Evolutionary conservation across 2,329 filamentous ascomycete species (phyloP), one percentile per base, ranked within the genome.

Genomic region (Aureobasidium subglaciale): DNA sequence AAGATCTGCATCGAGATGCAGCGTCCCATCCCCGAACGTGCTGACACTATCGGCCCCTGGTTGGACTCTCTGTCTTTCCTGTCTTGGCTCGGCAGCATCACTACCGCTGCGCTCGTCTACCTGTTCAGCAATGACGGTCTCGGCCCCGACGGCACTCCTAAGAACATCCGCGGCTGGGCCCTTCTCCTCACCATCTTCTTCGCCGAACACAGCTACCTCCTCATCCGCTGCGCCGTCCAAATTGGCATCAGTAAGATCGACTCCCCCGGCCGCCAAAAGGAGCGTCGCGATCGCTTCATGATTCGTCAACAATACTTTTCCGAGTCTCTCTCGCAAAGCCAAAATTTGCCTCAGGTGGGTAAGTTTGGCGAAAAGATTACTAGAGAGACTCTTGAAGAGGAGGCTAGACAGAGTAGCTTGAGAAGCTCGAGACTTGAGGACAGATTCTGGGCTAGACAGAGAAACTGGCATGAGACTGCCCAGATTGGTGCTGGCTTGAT

Each of bases 31-130:
- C 93, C 93, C 0, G 90, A 87, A 81, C 84, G 93, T 53, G 85
- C 90, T 1, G 93, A 97, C 72, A 93, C 88, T 1, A 97, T 99
- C 62, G 93, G 93, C 0, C 91, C 93, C 0, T 97, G 90, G 87
- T 76, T 97, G 11, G 82, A 90, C 61, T 85, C 88, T 1, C 77
- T 99, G 2, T 86, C 85, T 15, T 95, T 97, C 68, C 76, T 97
- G n/a, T 87, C 90, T 3, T 97, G 93, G 93, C 76, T 96, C 22
- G 93, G 93, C 37, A 93, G 87, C 62, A 76, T 97, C 58, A 95
- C 90, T 5, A 90, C 87, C 55, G 84, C 90, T 0, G 90, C 91
- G 0, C 82, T 97, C 45, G 87, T 96, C 0, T 96, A 90, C 69
- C 83, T 99, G 64, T 97, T 96, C 75, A 86, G 82, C 61, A 83